Conservation (phyloP, 2,329 filamentous ascomycete genomes). For the Ascochyta koolunga region DNA sequence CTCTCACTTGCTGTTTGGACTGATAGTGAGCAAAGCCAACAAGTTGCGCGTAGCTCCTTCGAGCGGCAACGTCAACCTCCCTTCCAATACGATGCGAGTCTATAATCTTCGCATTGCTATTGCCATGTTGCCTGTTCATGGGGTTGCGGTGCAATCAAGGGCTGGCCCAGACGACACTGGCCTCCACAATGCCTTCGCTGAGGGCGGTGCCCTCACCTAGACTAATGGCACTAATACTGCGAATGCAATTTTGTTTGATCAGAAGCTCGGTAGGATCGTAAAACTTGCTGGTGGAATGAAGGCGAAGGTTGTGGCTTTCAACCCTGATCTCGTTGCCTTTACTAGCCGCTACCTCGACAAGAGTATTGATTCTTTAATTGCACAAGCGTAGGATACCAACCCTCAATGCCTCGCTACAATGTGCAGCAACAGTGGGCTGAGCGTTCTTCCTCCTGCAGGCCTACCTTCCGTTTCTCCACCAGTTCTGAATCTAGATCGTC, state of each 20-base stretch:
- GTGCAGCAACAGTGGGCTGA: constrained; percentile 39
- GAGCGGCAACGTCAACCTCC: background rate
- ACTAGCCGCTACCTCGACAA: constrained; percentile 23
- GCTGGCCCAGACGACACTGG: constrained; percentile 36
- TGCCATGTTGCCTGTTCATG: constrained; percentile 36
- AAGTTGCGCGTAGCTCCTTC: constrained; percentile 21
- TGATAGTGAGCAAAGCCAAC: constrained; percentile 44
- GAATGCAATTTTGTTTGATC: constrained; percentile 8
- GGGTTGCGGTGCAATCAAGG: constrained; percentile 28
- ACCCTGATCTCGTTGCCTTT: constrained; percentile 16
- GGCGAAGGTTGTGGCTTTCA: constrained; percentile 28
- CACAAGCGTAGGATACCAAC: constrained; percentile 28
- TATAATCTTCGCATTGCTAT: constrained; percentile 38
- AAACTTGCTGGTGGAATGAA: constrained; percentile 30
- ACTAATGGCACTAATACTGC: constrained; percentile 10
- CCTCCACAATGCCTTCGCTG: constrained; percentile 33
- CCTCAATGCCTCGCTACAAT: constrained; percentile 37
- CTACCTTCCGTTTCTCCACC: constrained; percentile 38
- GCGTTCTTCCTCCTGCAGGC: constrained; percentile 35
- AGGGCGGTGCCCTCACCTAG: constrained; percentile 25
- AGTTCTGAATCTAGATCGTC: constrained; percentile 44
- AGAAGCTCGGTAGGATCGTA: constrained; percentile 19
- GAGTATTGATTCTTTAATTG: constrained; percentile 18
- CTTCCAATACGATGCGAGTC: constrained; percentile 32
- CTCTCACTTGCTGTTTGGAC: constrained; percentile 44